Percentiles rank a stretch among this genome's conserved stretches.
phyloP scores from a whole-genome alignment of 495 filamentous ascomycete genomes.

The Astrocystis sublimbata region DNA sequence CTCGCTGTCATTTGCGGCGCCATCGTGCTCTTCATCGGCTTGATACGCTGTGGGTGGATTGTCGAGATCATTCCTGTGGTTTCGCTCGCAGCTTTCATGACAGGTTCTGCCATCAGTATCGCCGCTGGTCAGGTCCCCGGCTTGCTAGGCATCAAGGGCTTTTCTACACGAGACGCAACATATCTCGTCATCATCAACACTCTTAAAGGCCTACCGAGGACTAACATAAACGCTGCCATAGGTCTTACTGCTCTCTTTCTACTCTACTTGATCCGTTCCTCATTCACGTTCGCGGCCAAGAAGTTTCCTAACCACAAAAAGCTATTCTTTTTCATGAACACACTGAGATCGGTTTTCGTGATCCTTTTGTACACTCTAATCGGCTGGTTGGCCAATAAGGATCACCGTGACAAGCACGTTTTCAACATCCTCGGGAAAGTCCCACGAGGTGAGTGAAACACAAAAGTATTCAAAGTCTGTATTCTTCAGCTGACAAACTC shows the following conservation, averaged over 20 bases:
- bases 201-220: constrained; percentile 68
- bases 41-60: constrained; percentile 82
- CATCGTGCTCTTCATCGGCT: constrained; percentile 80
- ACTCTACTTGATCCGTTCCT: constrained; percentile 78
- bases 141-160: constrained; percentile 80
- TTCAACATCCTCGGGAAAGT: constrained; percentile 74
- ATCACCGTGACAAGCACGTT: constrained; percentile 48
- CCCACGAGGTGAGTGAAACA: constrained; percentile 60
- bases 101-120: constrained; percentile 92
- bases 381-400: constrained; percentile 76
- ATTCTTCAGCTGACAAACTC: constrained; percentile 19
- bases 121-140: constrained; percentile 80
- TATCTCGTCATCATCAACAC: constrained; percentile 88
- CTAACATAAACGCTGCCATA: constrained; percentile 81
- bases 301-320: constrained; percentile 70
- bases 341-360: constrained; percentile 86
- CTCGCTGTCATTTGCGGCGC: constrained; percentile 78
- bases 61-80: constrained; percentile 94
- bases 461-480: constrained; percentile 10
- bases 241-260: constrained; percentile 79
- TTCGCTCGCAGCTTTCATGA: constrained; percentile 97
- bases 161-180: constrained; percentile 74
- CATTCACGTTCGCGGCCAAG: constrained; percentile 66
- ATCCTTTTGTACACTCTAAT: constrained; percentile 93
- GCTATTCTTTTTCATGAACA: constrained; percentile 84